These are phyloP conservation scores for Podospora fimiseda DNA, from an alignment of 495 filamentous ascomycete species.

Conservation along the genomic window DNA sequence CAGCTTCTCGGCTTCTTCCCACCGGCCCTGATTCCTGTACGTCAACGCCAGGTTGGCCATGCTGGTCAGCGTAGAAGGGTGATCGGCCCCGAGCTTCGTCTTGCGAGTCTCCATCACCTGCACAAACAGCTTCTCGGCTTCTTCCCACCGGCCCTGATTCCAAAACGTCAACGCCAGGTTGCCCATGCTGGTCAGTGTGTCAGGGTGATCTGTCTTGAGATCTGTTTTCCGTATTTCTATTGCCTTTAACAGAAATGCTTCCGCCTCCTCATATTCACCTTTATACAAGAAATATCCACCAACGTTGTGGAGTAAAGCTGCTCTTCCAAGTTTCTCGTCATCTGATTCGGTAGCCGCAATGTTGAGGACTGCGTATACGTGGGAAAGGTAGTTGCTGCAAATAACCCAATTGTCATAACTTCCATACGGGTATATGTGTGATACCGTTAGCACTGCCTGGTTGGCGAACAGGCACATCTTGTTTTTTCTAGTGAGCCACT, in stretches of 20 bases:
- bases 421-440: conserved; percentile 29
- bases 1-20: neutral
- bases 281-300: neutral
- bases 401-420: conserved; percentile 27
- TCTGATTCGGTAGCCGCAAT: conserved; percentile 3
- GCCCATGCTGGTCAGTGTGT: conserved; percentile 4
- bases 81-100: conserved; percentile 30
- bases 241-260: neutral
- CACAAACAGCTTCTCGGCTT: conserved; percentile 29
- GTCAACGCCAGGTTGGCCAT: conserved; percentile 39
- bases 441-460: conserved; percentile 24
- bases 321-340: conserved; percentile 9
- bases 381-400: conserved; percentile 34
- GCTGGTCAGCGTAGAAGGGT: conserved; percentile 35
- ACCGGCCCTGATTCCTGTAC: neutral
- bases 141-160: conserved; percentile 4
- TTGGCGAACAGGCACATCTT: conserved; percentile 22
- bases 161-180: conserved; percentile 4
- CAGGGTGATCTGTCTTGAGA: neutral
- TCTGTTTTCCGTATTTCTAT: conserved; percentile 1
- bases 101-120: conserved; percentile 30
- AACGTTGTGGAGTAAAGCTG: neutral
- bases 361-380: conserved; percentile 27
- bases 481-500: conserved; percentile 34
- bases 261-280: neutral